Evolutionary conservation across 2,329 filamentous ascomycete genomes (phyloP), one percentile per base, ranked within the genome.

Genomic region (Salinomyces thailandicus): DNA sequence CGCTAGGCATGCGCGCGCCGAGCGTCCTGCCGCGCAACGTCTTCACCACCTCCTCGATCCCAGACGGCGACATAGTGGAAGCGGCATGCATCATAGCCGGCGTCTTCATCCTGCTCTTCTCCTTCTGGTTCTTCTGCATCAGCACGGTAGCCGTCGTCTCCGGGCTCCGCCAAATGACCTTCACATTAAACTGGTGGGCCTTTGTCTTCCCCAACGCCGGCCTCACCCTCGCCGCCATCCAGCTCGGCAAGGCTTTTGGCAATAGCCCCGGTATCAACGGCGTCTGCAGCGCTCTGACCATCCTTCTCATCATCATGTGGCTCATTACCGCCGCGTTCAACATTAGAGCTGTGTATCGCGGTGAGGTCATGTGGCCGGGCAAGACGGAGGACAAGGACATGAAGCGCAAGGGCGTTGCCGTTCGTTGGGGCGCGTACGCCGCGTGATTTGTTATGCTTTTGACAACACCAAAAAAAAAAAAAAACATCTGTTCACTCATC

Each of bases 181-280:
- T 72, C 51, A 63, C 66, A 5, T 52, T 72, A 17, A 64, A 59
- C 51, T 81, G 75, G 75, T 78, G 72, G 67, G 73, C 73, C 5
- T 77, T 78, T 54, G 69, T 81, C 20, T 81, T 80, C 49, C 76
- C 77, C 5, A 79, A 80, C 40, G 73, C 71, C 1, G 77, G 76
- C 0, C 71, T 80, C 35, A 74, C 72, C 2, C 61, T 80, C 26
- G 71, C 73, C 1, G 69, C 69, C 3, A 74, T 80, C 27, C 62
- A 71, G 11, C 60, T 78, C 31, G 76, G 71, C 2, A 63, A 64
- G n/a, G 64, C 58, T 0, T 58, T 77, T 8, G n/a, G n/a, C n/a
- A 55, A 63, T 1, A 79, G 72, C 47, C 42, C 62, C 0, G 71
- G 63, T 0, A 58, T 79, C n/a, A 51, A 68, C 50, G 70, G 69